Conservation (phyloP, 116 monocot genomes). For the Trichopus zeylanicus region DNA sequence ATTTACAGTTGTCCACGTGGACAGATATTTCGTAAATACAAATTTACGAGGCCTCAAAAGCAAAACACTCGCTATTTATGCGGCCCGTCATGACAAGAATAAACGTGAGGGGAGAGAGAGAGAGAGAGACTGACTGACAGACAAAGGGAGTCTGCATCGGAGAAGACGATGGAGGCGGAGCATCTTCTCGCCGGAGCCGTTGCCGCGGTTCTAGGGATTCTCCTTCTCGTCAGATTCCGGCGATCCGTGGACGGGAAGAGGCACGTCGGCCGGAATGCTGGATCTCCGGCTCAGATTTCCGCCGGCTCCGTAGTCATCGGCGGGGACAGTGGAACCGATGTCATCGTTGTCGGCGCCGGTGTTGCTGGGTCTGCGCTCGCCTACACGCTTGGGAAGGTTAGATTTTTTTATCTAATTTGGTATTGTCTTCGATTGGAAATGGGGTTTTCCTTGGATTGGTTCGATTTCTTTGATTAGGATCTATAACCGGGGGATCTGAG, state of each 20-base stretch:
- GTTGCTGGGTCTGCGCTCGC: constrained; percentile 83
- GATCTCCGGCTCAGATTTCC: not conserved
- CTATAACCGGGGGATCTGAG: no score
- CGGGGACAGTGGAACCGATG: constrained; percentile 21
- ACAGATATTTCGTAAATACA: no score
- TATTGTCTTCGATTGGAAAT: not conserved
- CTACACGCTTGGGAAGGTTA: constrained; percentile 70
- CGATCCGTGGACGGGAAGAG: not conserved
- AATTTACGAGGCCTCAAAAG: no score
- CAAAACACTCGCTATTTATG: no score
- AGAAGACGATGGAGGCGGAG: not conserved
- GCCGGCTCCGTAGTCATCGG: not conserved
- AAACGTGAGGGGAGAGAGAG: not conserved
- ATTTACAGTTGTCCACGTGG: no score
- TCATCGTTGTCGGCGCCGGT: constrained; percentile 71
- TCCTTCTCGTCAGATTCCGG: not conserved
- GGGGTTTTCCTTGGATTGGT: no score
- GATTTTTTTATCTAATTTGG: not conserved
- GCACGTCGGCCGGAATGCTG: not conserved
- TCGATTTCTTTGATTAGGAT: no score
- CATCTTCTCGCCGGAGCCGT: not conserved
- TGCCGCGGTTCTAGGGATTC: not conserved
- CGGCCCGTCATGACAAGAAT: no score
- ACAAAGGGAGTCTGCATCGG: not conserved
- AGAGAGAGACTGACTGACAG: not conserved